phyloP scores from a whole-genome alignment of 495 filamentous ascomycete genomes.

The Penicillium bovifimosum region DNA sequence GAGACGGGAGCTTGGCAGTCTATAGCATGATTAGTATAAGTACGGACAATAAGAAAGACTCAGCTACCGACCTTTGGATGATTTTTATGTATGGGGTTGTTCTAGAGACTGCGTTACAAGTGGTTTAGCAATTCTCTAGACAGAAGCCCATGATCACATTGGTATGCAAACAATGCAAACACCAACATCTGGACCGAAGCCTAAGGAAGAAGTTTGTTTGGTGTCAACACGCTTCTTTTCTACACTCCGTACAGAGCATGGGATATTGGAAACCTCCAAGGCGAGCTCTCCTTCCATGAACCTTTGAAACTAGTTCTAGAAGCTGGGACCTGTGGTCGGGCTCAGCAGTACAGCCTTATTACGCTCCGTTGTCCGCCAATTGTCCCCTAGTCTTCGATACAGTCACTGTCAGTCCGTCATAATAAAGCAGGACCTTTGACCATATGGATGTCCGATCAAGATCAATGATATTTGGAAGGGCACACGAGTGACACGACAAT shows the following conservation, averaged over 20 bases:
- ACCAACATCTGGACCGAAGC: neutral
- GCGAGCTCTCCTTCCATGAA: too few relatives aligned
- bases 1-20: neutral
- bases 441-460: neutral
- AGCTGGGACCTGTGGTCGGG: too few relatives aligned
- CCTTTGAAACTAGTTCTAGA: too few relatives aligned
- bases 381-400: neutral
- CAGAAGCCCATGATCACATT: neutral
- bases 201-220: neutral
- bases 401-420: too few relatives aligned
- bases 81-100: neutral
- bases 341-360: neutral
- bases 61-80: neutral
- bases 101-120: neutral
- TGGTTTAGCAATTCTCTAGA: neutral
- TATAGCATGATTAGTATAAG: neutral
- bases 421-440: neutral
- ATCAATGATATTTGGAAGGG: neutral
- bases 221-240: neutral
- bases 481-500: neutral
- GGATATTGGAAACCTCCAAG: too few relatives aligned
- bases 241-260: too few relatives aligned
- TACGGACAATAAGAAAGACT: neutral
- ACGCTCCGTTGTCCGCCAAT: neutral
- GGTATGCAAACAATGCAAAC: conserved; percentile 9